phyloP scores from a whole-genome alignment of 495 filamentous ascomycete species.

The Monascus purpureus region DNA sequence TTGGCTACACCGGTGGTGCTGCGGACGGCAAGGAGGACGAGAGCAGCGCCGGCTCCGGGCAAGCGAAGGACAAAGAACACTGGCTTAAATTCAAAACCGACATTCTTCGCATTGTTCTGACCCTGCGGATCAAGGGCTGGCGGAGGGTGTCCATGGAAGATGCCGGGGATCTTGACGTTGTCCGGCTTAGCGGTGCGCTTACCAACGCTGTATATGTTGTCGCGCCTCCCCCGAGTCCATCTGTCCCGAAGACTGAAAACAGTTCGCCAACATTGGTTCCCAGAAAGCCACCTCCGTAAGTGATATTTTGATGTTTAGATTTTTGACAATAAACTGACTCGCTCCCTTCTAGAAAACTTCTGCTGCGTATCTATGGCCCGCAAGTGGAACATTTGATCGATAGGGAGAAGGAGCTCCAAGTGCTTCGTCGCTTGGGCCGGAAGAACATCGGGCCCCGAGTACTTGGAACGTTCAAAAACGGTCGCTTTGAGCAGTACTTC shows the following conservation, averaged over 20 bases:
- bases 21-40: constrained; percentile 27
- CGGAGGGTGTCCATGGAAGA: constrained; percentile 62
- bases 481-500: constrained; percentile 92
- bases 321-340: no score
- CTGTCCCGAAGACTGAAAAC: constrained; percentile 21
- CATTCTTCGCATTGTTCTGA: constrained; percentile 80
- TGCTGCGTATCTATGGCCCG: constrained; percentile 87
- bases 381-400: constrained; percentile 95
- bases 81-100: constrained; percentile 80
- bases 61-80: constrained; percentile 51
- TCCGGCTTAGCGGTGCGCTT: constrained; percentile 80
- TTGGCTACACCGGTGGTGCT: constrained; percentile 56
- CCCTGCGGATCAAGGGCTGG: constrained; percentile 81
- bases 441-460: constrained; percentile 89
- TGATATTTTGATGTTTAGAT: no score
- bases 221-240: constrained; percentile 53
- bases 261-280: constrained; percentile 22
- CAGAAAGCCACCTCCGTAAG: constrained; percentile 41
- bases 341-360: constrained; percentile 47
- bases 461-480: constrained; percentile 88
- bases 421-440: constrained; percentile 70
- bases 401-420: constrained; percentile 74
- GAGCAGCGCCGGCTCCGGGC: constrained; percentile 16
- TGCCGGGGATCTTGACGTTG: constrained; percentile 58
- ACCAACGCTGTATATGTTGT: constrained; percentile 97